A percentile compares a stretch with the other conserved stretches of the same genome.
Conservation (phyloP, 2,329 filamentous ascomycete species). For the Zasmidium angulare region DNA sequence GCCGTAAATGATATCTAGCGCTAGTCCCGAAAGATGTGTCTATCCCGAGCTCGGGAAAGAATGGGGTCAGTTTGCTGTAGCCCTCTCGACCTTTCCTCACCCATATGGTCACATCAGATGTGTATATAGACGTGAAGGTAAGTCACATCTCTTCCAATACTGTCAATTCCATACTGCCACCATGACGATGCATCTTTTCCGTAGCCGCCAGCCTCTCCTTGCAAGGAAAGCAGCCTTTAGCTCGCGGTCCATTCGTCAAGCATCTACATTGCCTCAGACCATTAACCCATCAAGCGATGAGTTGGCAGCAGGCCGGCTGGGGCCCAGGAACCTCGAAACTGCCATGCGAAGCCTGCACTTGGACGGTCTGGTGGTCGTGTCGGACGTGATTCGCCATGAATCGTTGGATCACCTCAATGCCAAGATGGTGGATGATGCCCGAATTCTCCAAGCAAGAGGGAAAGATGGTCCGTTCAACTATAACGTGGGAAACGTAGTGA, state of each 20-base stretch:
- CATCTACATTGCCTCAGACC: conserved; percentile 8
- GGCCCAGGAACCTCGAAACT: conserved; percentile 12
- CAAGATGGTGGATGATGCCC: conserved; percentile 61
- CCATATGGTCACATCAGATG: background rate
- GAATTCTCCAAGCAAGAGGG: conserved; percentile 50
- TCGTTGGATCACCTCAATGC: conserved; percentile 57
- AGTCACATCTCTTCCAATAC: background rate
- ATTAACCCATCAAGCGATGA: conserved; percentile 14
- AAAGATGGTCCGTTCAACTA: conserved; percentile 62
- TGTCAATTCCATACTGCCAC: background rate
- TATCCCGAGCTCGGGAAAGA: background rate
- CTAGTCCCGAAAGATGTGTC: background rate
- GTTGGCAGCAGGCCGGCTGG: conserved; percentile 5
- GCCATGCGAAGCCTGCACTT: conserved; percentile 16
- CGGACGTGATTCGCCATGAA: conserved; percentile 52
- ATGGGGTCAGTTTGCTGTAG: background rate
- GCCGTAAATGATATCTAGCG: no score
- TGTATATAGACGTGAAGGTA: background rate
- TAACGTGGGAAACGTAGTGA: conserved; percentile 47
- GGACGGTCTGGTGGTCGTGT: conserved; percentile 59
- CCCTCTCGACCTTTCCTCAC: background rate
- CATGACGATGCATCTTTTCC: background rate
- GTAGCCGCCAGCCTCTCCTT: background rate
- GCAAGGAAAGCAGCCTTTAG: background rate
- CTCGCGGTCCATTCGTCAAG: background rate